Evolutionary conservation across 345 rosid species (phyloP).

Genomic region (Lumnitzera littorea): DNA sequence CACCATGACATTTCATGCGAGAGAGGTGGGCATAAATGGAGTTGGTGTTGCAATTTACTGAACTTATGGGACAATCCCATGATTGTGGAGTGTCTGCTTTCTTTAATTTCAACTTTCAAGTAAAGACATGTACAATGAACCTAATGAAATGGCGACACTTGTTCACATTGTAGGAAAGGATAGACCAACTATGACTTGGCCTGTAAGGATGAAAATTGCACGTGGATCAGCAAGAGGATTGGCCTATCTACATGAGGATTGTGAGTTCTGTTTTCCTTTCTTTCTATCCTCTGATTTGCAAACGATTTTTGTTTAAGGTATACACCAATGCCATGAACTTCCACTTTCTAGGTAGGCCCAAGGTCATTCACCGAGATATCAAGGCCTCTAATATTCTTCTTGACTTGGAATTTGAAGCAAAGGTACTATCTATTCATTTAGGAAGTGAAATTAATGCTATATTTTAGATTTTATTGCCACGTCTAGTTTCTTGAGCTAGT

Average conservation of each 20-base stretch:
- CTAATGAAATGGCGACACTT: conserved; percentile 8
- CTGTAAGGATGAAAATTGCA: conserved; percentile 63
- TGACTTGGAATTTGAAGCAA: conserved; percentile 66
- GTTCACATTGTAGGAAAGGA: conserved; percentile 44
- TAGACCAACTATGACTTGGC: conserved; percentile 58
- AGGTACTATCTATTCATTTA: conserved; percentile 29
- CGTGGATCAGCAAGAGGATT: conserved; percentile 85
- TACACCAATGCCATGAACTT: neutral
- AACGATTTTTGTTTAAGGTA: neutral
- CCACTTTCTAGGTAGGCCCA: conserved; percentile 54
- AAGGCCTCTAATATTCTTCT: conserved; percentile 79
- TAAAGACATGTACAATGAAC: neutral
- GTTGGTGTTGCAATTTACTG: too few relatives aligned
- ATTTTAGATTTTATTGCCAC: too few relatives aligned
- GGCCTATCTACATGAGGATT: conserved; percentile 86
- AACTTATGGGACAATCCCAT: too few relatives aligned
- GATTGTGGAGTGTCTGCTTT: neutral
- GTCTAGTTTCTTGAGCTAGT: too few relatives aligned
- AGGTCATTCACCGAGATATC: conserved; percentile 86
- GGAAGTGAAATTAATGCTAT: too few relatives aligned
- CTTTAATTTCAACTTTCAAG: neutral
- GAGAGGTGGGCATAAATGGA: too few relatives aligned
- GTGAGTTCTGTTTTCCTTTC: conserved; percentile 32
- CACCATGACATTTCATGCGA: neutral
- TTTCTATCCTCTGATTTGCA: neutral